phyloP scores from a whole-genome alignment of 176 grass and related monocot genomes.

The Bothriochloa decipiens region DNA sequence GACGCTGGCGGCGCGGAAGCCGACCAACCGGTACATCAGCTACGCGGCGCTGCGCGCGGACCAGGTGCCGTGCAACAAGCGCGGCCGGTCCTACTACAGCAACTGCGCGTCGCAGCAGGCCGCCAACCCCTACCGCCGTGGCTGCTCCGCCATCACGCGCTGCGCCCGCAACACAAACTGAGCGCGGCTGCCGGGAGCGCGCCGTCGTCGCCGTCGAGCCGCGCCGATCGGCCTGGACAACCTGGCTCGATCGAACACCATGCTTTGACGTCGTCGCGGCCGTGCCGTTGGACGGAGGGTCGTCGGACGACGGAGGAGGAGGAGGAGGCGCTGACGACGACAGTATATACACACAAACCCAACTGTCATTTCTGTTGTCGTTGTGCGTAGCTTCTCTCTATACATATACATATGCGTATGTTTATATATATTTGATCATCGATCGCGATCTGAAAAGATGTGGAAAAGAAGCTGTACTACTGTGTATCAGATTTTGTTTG shows the following conservation, averaged over 20 bases:
- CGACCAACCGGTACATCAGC: slow-evolving; percentile 58
- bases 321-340: neutral
- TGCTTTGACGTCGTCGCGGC: neutral
- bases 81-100: slow-evolving; percentile 73
- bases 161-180: slow-evolving; percentile 53
- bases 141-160: slow-evolving; percentile 74
- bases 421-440: neutral
- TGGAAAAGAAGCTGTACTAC: neutral
- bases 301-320: neutral
- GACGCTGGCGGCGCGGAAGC: slow-evolving; percentile 33
- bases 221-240: too few relatives aligned
- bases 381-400: neutral
- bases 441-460: neutral
- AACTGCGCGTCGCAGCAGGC: slow-evolving; percentile 46
- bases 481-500: neutral
- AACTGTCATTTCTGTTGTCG: neutral
- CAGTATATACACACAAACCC: neutral
- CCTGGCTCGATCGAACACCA: neutral
- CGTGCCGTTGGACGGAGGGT: neutral
- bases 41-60: slow-evolving; percentile 61
- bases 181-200: neutral
- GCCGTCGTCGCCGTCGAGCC: neutral
- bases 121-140: slow-evolving; percentile 76
- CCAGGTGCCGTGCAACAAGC: slow-evolving; percentile 68
- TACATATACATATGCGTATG: neutral